phyloP scores from a whole-genome alignment of 352 stramenopile genomes.

The Globisporangium heterothallicum region DNA sequence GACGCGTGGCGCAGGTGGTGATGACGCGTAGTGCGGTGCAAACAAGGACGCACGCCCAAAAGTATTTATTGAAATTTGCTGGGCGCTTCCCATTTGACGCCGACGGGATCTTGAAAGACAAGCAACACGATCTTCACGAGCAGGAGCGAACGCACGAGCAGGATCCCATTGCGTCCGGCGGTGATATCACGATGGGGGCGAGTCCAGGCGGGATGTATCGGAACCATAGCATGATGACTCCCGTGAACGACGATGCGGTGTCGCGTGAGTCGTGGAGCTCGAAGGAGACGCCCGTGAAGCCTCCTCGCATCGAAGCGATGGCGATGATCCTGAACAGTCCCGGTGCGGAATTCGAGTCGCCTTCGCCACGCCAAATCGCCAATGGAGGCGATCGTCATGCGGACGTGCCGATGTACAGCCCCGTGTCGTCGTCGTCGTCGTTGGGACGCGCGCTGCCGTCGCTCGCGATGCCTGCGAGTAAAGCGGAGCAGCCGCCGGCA shows the following conservation, averaged over 20 bases:
- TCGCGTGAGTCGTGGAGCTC: constrained; percentile 26
- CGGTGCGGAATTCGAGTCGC: constrained; percentile 6
- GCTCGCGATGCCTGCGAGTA: constrained; percentile 13
- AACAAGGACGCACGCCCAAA: constrained; percentile 86
- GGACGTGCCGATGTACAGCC: constrained; percentile 14
- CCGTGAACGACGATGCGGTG: neutral
- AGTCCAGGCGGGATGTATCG: neutral
- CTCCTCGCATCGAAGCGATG: constrained; percentile 45
- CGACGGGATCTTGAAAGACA: constrained; percentile 24
- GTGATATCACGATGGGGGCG: constrained; percentile 2
- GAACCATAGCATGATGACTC: constrained; percentile 7
- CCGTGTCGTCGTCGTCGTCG: constrained; percentile 13
- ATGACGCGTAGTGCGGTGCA: constrained; percentile 82
- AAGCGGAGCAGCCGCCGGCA: neutral
- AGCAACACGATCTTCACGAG: constrained; percentile 24
- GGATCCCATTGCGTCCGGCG: neutral
- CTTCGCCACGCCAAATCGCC: neutral
- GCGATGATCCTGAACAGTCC: constrained; percentile 74
- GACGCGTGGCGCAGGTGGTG: constrained; percentile 77
- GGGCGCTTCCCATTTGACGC: constrained; percentile 73
- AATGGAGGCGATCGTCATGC: neutral
- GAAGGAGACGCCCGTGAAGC: constrained; percentile 18
- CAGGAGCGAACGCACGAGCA: constrained; percentile 9
- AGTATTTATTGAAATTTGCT: constrained; percentile 92
- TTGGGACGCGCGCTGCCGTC: constrained; percentile 16